Base-by-base conservation (phyloP, 208 protist genomes). In the Leishmania martiniquensis region DNA sequence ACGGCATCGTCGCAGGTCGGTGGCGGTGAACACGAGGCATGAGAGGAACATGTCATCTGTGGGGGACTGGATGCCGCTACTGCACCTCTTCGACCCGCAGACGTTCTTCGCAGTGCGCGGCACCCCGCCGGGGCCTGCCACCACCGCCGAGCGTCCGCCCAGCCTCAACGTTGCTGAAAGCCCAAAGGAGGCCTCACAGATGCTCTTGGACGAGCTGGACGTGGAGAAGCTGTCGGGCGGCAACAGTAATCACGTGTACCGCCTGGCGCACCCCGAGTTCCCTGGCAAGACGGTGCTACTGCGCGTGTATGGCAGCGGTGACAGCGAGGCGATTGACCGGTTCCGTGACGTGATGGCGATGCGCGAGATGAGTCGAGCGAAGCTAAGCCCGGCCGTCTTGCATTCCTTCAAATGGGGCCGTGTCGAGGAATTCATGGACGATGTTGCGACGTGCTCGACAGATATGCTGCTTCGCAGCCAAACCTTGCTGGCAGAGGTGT, bases 221-320 rank as follows among this genome's bases (percentile, higher is more conserved):
- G 89, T 96, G 49, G 89, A 93, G 82, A 89, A 91, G 57, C 83
- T 96, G 39, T 85, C 87, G n/a, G 89, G 90, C 29, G 92, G 92
- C 45, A 96, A 96, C 75, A 96, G 92, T 85, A 96, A 96, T 74
- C 86, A 93, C 78, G 92, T 96, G 59, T 96, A 94, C 83, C 88
- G 89, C n/a, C 81, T 96, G 20, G 78, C 76, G 10, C 89, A 93
- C 81, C 74, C 88, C 22, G 80, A 86, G 57, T 94, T 91, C 60
- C 87, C 85, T 0, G 83, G 82, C 45, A 90, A 91, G 72, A 80
- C 78, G 2, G 83, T 96, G 29, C 77, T 96, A 57, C 81, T 96
- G 75, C 90, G 92, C 39, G 89, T 96, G 51, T 96, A 96, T 77
- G 92, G 92, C 68, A 87, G 85, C 68, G 85, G 84, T 66, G 85